These are phyloP conservation scores for Litchi chinensis DNA, from an alignment of 345 rosid species.

Conservation along the genomic window DNA sequence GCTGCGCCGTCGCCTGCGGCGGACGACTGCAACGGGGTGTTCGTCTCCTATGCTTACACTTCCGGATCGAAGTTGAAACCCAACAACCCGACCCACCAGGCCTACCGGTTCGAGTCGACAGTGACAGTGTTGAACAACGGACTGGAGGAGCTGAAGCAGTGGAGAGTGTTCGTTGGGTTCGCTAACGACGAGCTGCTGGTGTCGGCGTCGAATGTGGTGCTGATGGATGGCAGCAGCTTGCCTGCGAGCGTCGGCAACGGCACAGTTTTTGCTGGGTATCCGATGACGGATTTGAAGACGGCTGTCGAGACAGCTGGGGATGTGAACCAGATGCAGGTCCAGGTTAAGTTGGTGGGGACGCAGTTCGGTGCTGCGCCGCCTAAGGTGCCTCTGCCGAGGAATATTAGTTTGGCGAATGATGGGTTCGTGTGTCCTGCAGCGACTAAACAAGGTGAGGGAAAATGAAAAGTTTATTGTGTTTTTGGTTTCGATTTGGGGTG, in stretches of 20 bases:
- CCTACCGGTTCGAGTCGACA: constrained; percentile 83
- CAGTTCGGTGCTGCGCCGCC: constrained; percentile 83
- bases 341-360: constrained; percentile 77
- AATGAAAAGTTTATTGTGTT: not conserved
- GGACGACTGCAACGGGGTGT: constrained; percentile 68
- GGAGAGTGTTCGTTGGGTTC: constrained; percentile 79
- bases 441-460: constrained; percentile 50
- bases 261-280: constrained; percentile 75
- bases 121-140: constrained; percentile 76
- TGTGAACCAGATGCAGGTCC: constrained; percentile 69
- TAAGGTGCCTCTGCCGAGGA: constrained; percentile 66
- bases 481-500: not conserved
- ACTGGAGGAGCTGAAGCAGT: constrained; percentile 64
- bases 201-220: constrained; percentile 71
- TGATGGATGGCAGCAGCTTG: constrained; percentile 65
- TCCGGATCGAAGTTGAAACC: constrained; percentile 65
- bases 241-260: constrained; percentile 85
- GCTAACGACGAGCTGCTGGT: constrained; percentile 71
- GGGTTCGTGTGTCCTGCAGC: constrained; percentile 65
- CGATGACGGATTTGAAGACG: constrained; percentile 75
- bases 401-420: constrained; percentile 72
- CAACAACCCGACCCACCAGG: constrained; percentile 56
- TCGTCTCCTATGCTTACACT: constrained; percentile 57
- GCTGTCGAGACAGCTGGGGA: constrained; percentile 97
- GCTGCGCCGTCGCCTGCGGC: constrained; percentile 55